Conservation (phyloP, 805 yeast genomes). For the Cephaloascus fragrans region DNA sequence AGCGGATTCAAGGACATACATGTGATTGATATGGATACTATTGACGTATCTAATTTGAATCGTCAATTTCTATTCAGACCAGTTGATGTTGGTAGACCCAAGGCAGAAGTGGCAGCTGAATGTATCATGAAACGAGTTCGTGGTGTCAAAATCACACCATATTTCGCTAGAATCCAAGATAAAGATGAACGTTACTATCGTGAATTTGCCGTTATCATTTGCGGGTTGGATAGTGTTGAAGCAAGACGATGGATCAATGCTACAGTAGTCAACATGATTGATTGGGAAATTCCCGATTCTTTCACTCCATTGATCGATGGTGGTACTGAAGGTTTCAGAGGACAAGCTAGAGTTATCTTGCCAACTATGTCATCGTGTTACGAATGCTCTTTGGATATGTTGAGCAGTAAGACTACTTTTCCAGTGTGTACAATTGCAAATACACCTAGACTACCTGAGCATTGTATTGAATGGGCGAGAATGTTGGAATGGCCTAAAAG, state of each 20-base stretch:
- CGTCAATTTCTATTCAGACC: slow-evolving; percentile 64
- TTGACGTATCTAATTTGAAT: slow-evolving; percentile 67
- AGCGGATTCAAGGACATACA: slow-evolving; percentile 59
- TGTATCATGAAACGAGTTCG: slow-evolving; percentile 39
- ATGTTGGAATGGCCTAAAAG: slow-evolving; percentile 61
- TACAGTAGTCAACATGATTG: slow-evolving; percentile 54
- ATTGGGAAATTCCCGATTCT: slow-evolving; percentile 24
- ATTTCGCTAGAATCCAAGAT: slow-evolving; percentile 52
- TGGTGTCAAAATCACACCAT: slow-evolving; percentile 42
- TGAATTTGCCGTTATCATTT: slow-evolving; percentile 63
- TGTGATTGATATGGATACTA: slow-evolving; percentile 76
- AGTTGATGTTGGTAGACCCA: slow-evolving; percentile 53
- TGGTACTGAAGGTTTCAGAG: slow-evolving; percentile 91
- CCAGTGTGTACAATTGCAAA: slow-evolving; percentile 94
- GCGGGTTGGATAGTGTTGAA: slow-evolving; percentile 84
- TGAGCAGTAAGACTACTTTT: slow-evolving; percentile 54
- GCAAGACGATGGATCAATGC: slow-evolving; percentile 88
- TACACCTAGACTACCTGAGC: slow-evolving; percentile 91
- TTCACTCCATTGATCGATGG: slow-evolving; percentile 67
- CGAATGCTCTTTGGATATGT: slow-evolving; percentile 79
- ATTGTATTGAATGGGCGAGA: slow-evolving; percentile 86
- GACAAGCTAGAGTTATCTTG: slow-evolving; percentile 79
- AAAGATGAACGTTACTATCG: slow-evolving; percentile 52
- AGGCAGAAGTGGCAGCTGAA: slow-evolving; percentile 56
- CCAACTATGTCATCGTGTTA: slow-evolving; percentile 86